Evolutionary conservation across 345 rosid genomes (phyloP), one percentile per base, ranked within the genome.

Genomic region (Gossypium bickii): DNA sequence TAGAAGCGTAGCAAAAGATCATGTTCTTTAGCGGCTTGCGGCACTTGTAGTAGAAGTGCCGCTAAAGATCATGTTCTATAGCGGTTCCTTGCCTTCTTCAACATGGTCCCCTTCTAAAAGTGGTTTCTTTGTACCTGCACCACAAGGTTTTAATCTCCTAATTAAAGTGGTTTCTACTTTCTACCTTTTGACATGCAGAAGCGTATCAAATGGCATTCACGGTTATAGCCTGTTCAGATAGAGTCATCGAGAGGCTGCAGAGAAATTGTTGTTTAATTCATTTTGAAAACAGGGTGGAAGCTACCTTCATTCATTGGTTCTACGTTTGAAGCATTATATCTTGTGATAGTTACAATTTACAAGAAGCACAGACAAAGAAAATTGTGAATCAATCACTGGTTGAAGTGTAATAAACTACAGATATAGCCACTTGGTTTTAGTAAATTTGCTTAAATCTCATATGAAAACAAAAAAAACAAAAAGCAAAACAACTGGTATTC

Each of bases 41-140:
- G 24, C 24, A 1, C 1, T 24, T 24, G 24, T 24, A 24, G 24
- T 24, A 24, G 1, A 24, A 24, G 24, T 24, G 24, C 24, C 24
- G 24, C 24, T 24, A 24, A 24, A 24, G 24, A 24, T 24, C 24
- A 24, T 24, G 24, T 24, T 24, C 24, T 24, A 24, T 24, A 24
- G 24, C 24, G 24, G 24, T 78, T 75, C 90, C 77, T 88, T 87
- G n/a, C 92, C 97, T 73, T 83, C 87, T 76, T 94, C 97, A 3
- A 86, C 74, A 20, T 88, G 87, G 59, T 84, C 85, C 60, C 74
- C 85, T 72, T 84, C 88, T 10, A 94, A 87, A 45, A 94, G 87
- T 48, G 95, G 93, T 75, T 84, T 82, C 75, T 83, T 89, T 41
- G 79, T 89, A 71, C 82, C 98, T 94, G 82, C 61, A 79, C 62